Evolutionary conservation across 148 eudicot genomes (phyloP).

Genomic region (Vaccinium macrocarpon): DNA sequence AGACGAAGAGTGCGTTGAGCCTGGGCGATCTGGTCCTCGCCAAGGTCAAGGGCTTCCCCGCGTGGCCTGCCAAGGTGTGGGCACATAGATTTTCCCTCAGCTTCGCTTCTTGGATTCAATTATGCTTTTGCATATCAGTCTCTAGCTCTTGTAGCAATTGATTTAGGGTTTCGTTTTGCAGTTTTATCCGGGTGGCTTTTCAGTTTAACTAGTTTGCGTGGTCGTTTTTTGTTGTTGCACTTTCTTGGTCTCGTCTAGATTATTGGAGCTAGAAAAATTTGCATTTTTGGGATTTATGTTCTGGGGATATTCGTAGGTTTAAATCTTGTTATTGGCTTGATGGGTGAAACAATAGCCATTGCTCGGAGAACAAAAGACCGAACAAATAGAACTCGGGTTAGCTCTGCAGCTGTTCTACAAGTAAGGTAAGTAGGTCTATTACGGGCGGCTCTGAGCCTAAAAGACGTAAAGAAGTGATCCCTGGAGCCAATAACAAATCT

Average conservation of each 20-base stretch:
- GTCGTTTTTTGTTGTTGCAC: not conserved
- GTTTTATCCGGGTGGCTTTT: not conserved
- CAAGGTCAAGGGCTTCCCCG: constrained; percentile 89
- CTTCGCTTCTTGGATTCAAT: not conserved
- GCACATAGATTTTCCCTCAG: not conserved
- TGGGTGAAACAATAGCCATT: not conserved
- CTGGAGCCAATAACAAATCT: no score
- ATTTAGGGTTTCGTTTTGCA: not conserved
- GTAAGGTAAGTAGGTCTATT: no score
- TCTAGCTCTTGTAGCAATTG: not conserved
- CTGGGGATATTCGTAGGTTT: not conserved
- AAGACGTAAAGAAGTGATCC: no score
- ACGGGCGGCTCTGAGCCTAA: no score
- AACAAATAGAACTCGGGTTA: no score
- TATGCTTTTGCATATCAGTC: not conserved
- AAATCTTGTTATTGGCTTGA: not conserved
- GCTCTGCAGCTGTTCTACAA: no score
- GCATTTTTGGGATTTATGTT: not conserved
- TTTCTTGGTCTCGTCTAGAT: not conserved
- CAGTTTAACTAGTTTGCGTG: not conserved
- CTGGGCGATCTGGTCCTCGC: constrained; percentile 98
- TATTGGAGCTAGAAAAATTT: no score
- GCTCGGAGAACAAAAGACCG: no score
- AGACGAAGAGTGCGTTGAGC: constrained; percentile 42
- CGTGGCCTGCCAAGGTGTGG: constrained; percentile 95